Evolutionary conservation across 2,329 filamentous ascomycete genomes (phyloP), one percentile per base, ranked within the genome.

Genomic region (Nigrospora oryzae): DNA sequence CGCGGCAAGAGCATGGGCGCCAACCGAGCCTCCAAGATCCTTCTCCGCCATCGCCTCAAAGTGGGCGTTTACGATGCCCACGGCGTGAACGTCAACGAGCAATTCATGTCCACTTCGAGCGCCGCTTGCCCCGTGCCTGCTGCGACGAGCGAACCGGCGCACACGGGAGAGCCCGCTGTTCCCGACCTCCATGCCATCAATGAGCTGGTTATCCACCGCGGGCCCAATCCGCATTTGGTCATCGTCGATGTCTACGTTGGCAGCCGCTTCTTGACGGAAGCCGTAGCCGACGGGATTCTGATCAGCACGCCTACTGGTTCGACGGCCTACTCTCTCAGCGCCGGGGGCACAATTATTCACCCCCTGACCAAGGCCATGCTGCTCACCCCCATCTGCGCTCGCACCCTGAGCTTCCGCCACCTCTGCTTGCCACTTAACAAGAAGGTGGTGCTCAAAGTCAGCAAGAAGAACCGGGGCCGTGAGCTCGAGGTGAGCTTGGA

Each of bases 321-420:
- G 36, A 98, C 93, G 0, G 93, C 93, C 1, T 98, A 98, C 69
- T 93, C 86, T 47, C 75, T 98, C n/a, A 93, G 86, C 52, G 86
- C 85, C 3, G 93, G 93, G 3, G 93, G 93, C 1, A 87, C 84
- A 54, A 97, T 98, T 54, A 86, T 97, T 36, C 93, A 98, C 62
- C 93, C 93, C 0, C 75, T 96, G 2, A 91, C 97, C 3, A 84
- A 87, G 34, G 88, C 87, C 2, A 75, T 97, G 13, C 79, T 96
- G 23, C 78, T 98, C 46, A 98, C 93, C 0, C 90, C 93, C 19
- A 96, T 98, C 58, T 96, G 90, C 60, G 88, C 93, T 0, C 82
- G 93, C 47, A 94, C 87, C 56, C 75, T 98, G 7, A 93, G 86
- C 49, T 98, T 98, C 67, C 79, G 93, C 4, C 93, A 93, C 1